Percentiles rank a stretch among this genome's conserved stretches.
Conservation (phyloP, 2,329 filamentous ascomycete species). For the Beauveria bassiana region DNA sequence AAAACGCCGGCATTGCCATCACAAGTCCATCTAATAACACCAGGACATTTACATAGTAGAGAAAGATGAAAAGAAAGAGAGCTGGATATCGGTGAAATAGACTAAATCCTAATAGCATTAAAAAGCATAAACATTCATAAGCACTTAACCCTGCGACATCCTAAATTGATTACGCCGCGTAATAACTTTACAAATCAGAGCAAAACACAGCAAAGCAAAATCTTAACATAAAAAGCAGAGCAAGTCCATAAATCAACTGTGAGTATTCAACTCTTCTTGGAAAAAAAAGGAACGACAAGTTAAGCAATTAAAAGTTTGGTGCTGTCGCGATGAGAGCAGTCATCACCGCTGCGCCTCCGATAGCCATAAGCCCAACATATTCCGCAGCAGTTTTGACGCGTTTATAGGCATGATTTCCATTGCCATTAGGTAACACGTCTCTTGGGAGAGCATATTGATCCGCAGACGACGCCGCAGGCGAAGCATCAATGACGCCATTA, state of each 20-base stretch:
- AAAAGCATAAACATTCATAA: neutral
- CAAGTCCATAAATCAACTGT: neutral
- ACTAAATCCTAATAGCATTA: neutral
- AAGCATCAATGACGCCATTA: neutral
- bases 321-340: constrained; percentile 32
- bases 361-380: constrained; percentile 27
- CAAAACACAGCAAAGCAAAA: neutral
- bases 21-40: too few species aligned
- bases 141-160: neutral
- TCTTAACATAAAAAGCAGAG: neutral
- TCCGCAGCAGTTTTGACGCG: constrained; percentile 28
- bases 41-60: too few species aligned
- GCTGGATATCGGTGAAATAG: neutral
- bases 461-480: neutral
- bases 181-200: neutral
- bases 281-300: neutral
- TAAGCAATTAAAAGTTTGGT: constrained; percentile 18
- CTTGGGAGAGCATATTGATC: neutral
- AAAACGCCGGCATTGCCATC: too few species aligned
- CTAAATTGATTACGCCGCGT: neutral
- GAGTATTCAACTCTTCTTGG: too few species aligned
- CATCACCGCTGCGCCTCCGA: constrained; percentile 32
- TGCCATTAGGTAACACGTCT: neutral
- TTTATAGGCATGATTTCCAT: constrained; percentile 15
- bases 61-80: neutral